phyloP scores from a whole-genome alignment of 306 rosid species.

The Quercus rubra region DNA sequence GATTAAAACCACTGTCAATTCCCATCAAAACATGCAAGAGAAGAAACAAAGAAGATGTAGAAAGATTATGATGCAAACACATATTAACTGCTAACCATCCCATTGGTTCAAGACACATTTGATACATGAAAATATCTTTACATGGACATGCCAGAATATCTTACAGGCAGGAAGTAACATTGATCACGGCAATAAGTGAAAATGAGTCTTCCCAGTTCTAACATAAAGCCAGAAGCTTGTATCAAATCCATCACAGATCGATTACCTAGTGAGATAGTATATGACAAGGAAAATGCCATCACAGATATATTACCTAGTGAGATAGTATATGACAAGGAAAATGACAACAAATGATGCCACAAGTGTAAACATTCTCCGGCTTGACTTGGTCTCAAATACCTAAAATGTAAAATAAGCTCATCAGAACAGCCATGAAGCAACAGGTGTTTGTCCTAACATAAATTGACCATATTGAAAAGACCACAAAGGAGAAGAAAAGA shows the following conservation, averaged over 20 bases:
- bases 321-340: conserved; percentile 82
- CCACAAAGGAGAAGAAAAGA: neutral
- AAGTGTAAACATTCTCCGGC: conserved; percentile 80
- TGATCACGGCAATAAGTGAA: conserved; percentile 5
- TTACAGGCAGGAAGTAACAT: conserved; percentile 19
- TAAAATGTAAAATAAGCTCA: conserved; percentile 26
- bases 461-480: neutral
- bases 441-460: conserved; percentile 1
- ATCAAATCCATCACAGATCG: conserved; percentile 11
- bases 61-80: neutral
- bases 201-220: conserved; percentile 11
- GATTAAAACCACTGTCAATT: neutral
- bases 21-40: neutral
- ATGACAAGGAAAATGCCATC: conserved; percentile 60
- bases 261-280: conserved; percentile 73
- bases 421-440: conserved; percentile 14
- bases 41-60: neutral
- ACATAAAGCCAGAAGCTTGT: conserved; percentile 6
- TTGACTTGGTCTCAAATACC: conserved; percentile 95
- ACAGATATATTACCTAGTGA: conserved; percentile 46
- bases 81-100: neutral
- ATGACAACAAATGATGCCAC: conserved; percentile 80
- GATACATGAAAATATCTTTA: conserved; percentile 12
- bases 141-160: conserved; percentile 17
- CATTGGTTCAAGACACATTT: conserved; percentile 7